Conservation (phyloP, 768 basidiomycete genomes). For the Lactarius akahatsu region DNA sequence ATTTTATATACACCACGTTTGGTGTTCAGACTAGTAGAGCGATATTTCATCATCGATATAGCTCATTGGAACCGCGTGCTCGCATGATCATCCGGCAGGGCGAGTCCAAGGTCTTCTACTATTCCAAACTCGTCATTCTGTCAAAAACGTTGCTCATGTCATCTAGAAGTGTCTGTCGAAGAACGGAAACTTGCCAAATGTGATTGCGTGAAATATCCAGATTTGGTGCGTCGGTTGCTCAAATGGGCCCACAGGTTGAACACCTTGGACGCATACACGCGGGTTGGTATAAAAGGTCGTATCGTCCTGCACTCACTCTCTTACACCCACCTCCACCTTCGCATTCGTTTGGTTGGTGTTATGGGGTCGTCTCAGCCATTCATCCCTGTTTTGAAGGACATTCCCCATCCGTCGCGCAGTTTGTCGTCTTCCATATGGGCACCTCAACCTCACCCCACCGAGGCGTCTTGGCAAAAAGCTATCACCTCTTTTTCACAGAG, state of each 20-base stretch:
- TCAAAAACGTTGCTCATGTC: conserved; percentile 20
- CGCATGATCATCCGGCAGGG: neutral
- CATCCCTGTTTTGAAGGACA: conserved; percentile 23
- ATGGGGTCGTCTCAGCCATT: conserved; percentile 30
- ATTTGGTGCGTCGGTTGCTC: conserved; percentile 26
- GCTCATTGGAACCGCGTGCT: neutral
- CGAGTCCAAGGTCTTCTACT: neutral
- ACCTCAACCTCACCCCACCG: conserved; percentile 69
- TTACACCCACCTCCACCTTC: conserved; percentile 21
- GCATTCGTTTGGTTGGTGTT: conserved; percentile 4
- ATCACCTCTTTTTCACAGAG: conserved; percentile 54
- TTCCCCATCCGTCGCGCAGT: conserved; percentile 26
- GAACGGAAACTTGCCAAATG: conserved; percentile 23
- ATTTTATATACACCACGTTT: neutral
- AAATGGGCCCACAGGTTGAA: conserved; percentile 8
- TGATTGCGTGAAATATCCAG: conserved; percentile 26
- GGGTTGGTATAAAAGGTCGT: conserved; percentile 27
- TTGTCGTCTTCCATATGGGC: conserved; percentile 69
- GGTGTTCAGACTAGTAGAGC: neutral
- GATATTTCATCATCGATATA: conserved; percentile 4
- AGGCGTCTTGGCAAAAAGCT: conserved; percentile 65
- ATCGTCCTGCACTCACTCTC: conserved; percentile 18
- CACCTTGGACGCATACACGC: conserved; percentile 17
- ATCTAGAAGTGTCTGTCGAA: conserved; percentile 28
- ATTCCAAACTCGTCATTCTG: conserved; percentile 16